phyloP scores from a whole-genome alignment of 129 eudicot species.

The Helianthus tuberosus region DNA sequence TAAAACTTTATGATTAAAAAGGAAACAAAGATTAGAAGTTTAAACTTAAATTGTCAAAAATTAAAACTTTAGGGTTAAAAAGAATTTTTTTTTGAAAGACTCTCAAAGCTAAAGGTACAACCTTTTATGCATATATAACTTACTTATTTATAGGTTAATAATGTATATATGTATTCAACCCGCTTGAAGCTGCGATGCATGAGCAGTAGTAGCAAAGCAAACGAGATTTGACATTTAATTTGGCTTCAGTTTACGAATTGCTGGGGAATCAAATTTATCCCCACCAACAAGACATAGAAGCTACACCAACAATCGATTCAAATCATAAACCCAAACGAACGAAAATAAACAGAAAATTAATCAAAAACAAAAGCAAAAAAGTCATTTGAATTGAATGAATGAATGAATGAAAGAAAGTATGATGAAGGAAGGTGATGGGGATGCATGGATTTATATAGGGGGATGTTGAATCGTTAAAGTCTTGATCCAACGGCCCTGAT shows the following conservation, averaged over 20 bases:
- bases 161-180: constrained; percentile 17
- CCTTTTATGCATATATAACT: no score
- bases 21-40: no score
- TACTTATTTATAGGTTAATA: no score
- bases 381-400: background rate
- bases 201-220: constrained; percentile 6
- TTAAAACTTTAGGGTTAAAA: no score
- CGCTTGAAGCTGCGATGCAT: constrained; percentile 24
- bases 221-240: constrained; percentile 24
- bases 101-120: no score
- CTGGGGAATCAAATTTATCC: constrained; percentile 34
- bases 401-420: background rate
- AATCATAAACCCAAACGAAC: background rate
- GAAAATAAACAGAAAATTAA: background rate
- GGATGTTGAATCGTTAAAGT: constrained; percentile 4
- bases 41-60: no score
- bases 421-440: constrained; percentile 6
- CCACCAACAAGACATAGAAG: constrained; percentile 49
- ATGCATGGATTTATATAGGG: constrained; percentile 29
- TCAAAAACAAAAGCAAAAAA: background rate
- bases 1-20: no score
- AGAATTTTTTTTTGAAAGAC: no score
- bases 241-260: constrained; percentile 49
- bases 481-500: constrained; percentile 25
- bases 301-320: background rate